Base-by-base conservation (phyloP, 225 moss, liverwort and hornwort genomes). In the Anthoceros angustus region DNA sequence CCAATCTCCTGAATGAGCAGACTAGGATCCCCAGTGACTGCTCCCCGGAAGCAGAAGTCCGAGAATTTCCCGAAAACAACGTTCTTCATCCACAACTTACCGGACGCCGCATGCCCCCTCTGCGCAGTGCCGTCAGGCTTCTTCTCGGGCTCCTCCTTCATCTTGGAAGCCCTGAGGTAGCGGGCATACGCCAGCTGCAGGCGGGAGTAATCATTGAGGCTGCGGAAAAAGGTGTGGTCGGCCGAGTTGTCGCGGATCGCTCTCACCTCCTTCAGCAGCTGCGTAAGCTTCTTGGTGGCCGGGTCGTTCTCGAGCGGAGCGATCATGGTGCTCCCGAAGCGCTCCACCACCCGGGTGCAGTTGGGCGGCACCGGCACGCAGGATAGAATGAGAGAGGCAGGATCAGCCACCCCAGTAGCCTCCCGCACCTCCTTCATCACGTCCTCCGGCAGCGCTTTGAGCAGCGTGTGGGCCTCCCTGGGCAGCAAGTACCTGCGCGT, bases 11-110 rank as follows among this genome's bases (percentile, higher is more conserved):
- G 82, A 40, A 89, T 75, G 67, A 71, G 76, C 69, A 89, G 74
- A 42, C 72, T 85, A 26, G 98, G 89, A 64, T 98, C 98, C 66
- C 98, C 98, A 42, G 92, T 83, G 26, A 98, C 74, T 7, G 92
- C 67, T 80, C 88, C 72, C 48, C 98, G 82, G 21, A 84, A 92
- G 65, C 84, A 86, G 63, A 73, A 76, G 62, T 82, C 77, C 67
- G 82, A 86, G 64, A 74, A 69, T 74, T 98, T 98, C 38, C 87
- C 92, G 67, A 98, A 75, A 40, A 98, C 80, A 62, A 80, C 77
- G 41, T 74, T 77, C 64, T 64, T 89, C 74, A 98, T 45, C 87
- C 72, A 89, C 18, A 55, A 6, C 2, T 23, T 15, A 12, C 55
- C 55, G n/a, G 55, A 55, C 55, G 7, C 66, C 80, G 84, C 76